Conservation (phyloP, 768 basidiomycete species). For the Kwoniella sp. region DNA sequence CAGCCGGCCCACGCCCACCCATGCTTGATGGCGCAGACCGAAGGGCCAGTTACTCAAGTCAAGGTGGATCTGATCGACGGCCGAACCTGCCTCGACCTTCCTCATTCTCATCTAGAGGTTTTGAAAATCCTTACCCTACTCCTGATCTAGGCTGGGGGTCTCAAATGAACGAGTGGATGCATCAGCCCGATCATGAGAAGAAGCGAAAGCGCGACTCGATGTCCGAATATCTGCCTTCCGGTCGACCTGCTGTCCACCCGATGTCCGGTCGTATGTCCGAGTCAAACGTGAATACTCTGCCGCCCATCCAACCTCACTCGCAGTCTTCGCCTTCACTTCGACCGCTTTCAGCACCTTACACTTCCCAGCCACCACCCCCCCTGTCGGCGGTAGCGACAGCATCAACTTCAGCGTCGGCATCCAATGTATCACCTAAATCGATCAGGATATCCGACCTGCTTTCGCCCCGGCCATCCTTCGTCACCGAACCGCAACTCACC, state of each 20-base stretch:
- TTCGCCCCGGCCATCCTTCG: neutral
- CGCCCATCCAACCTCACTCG: conserved; percentile 18
- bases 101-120: conserved; percentile 14
- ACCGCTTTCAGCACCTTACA: conserved; percentile 19
- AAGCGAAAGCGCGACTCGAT: conserved; percentile 20
- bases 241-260: conserved; percentile 11
- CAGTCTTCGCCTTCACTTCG: conserved; percentile 5
- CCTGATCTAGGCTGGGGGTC: conserved; percentile 20
- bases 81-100: conserved; percentile 11
- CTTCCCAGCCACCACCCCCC: neutral
- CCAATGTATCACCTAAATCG: conserved; percentile 17
- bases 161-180: conserved; percentile 21
- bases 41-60: conserved; percentile 5
- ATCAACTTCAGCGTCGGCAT: neutral
- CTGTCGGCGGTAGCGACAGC: conserved; percentile 5
- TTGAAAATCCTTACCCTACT: conserved; percentile 26
- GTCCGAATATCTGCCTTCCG: neutral
- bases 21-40: neutral
- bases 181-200: conserved; percentile 11
- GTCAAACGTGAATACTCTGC: conserved; percentile 20
- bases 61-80: conserved; percentile 6
- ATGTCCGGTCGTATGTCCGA: conserved; percentile 24
- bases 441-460: conserved; percentile 24
- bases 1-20: neutral
- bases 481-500: neutral